Base-by-base conservation (phyloP, 2,329 filamentous ascomycete genomes). In the Truncatella angustata region DNA sequence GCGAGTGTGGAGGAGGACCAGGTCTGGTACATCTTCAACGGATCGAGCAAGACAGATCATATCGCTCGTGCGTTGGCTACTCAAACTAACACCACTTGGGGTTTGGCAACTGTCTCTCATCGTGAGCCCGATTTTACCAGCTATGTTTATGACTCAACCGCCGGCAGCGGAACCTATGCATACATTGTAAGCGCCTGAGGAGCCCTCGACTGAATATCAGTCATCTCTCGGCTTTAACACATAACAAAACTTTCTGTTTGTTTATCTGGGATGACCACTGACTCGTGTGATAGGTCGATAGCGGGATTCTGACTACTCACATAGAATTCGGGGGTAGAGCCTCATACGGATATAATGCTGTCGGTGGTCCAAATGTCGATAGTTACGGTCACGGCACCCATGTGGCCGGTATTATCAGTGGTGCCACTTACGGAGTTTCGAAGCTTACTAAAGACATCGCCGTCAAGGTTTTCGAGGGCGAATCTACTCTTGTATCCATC, bases 171-270 rank as follows among this genome's bases (percentile, higher is more conserved):
- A 21, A 73, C 67, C 49, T 81, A 68, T 55, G 71, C 74, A 48
- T 84, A 83, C 61, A 65, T 84, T 36, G 66, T 44, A 44, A 44
- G 40, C n/a, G n/a, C n/a, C n/a, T n/a, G n/a, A n/a, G n/a, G n/a
- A n/a, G n/a, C n/a, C n/a, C n/a, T n/a, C n/a, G n/a, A n/a, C n/a
- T n/a, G n/a, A n/a, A n/a, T n/a, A n/a, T n/a, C n/a, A n/a, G n/a
- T n/a, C n/a, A n/a, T n/a, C n/a, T n/a, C n/a, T n/a, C n/a, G n/a
- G n/a, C n/a, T n/a, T n/a, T n/a, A n/a, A n/a, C n/a, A n/a, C n/a
- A n/a, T n/a, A n/a, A n/a, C n/a, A n/a, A n/a, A n/a, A n/a, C n/a
- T n/a, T n/a, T n/a, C n/a, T n/a, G n/a, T n/a, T n/a, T n/a, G n/a
- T n/a, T n/a, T n/a, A n/a, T n/a, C n/a, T n/a, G n/a, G n/a, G n/a